A percentile compares a stretch with the other conserved stretches of the same genome.
Conservation (phyloP, 257 asterid genomes). For the Striga asiatica region DNA sequence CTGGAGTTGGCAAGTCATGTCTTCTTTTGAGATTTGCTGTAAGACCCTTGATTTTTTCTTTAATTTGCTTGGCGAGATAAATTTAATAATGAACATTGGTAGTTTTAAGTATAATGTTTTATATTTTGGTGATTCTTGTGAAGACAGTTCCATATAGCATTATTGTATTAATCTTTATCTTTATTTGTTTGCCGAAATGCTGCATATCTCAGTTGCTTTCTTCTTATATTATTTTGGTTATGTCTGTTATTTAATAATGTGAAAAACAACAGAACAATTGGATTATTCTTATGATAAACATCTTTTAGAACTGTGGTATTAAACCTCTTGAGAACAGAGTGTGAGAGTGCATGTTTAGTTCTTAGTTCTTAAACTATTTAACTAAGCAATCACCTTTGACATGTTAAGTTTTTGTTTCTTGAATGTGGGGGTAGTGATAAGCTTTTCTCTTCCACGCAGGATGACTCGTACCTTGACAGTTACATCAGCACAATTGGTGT, state of each 20-base stretch:
- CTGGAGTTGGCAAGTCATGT: slow-evolving; percentile 88
- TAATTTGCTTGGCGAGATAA: neutral
- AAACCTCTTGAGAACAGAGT: too few relatives aligned
- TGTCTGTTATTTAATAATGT: too few relatives aligned
- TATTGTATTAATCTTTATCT: neutral
- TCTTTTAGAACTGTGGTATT: too few relatives aligned
- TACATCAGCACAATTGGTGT: slow-evolving; percentile 91
- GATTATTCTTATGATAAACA: too few relatives aligned
- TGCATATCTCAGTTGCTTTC: too few relatives aligned
- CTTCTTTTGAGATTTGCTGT: slow-evolving; percentile 86
- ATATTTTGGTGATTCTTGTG: neutral
- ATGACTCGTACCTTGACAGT: slow-evolving; percentile 80
- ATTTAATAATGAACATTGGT: neutral
- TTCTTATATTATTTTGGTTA: too few relatives aligned
- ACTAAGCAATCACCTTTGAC: too few relatives aligned
- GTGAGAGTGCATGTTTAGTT: too few relatives aligned
- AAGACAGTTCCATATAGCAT: neutral
- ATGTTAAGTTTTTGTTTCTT: neutral
- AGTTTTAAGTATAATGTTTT: neutral
- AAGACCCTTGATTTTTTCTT: slow-evolving; percentile 15
- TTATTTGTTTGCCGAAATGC: neutral
- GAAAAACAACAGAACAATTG: too few relatives aligned
- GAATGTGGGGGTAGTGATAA: slow-evolving; percentile 3
- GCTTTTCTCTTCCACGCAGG: slow-evolving; percentile 30
- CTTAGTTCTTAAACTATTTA: too few relatives aligned